Evolutionary conservation across 345 rosid genomes (phyloP).

Genomic region (Eucalyptus virginea): DNA sequence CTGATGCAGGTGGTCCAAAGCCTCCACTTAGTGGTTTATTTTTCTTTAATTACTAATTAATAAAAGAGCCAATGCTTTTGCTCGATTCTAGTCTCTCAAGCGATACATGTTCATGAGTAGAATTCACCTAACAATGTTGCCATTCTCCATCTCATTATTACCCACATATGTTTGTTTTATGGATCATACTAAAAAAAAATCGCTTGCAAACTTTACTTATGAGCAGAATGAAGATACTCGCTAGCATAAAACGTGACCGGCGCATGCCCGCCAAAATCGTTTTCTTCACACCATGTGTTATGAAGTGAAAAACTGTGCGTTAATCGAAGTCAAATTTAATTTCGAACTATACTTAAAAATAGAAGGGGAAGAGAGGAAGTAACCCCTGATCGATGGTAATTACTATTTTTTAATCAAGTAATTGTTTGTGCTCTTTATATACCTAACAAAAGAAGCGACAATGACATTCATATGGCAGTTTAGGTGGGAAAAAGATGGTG

Average conservation of each 20-base stretch:
- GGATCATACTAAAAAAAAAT: background rate
- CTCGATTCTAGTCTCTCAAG: background rate
- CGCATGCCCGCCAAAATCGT: background rate
- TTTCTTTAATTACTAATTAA: background rate
- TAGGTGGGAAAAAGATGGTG: background rate
- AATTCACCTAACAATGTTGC: background rate
- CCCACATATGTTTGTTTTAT: background rate
- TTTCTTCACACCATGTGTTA: background rate
- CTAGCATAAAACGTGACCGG: background rate
- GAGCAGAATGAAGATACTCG: background rate
- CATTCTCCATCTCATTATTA: background rate
- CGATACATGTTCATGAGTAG: background rate
- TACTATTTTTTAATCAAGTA: background rate
- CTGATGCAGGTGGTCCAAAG: background rate
- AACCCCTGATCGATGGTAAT: background rate
- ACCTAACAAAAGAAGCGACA: background rate
- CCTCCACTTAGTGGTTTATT: background rate
- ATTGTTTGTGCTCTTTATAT: background rate
- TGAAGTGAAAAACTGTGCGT: background rate
- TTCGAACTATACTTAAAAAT: background rate
- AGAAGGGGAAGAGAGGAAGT: background rate
- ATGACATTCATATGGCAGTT: background rate
- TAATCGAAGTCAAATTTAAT: background rate
- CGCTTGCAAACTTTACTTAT: background rate
- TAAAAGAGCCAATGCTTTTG: background rate